Evolutionary conservation across 2,329 filamentous ascomycete genomes (phyloP).

Genomic region (Fusarium lyarnte): DNA sequence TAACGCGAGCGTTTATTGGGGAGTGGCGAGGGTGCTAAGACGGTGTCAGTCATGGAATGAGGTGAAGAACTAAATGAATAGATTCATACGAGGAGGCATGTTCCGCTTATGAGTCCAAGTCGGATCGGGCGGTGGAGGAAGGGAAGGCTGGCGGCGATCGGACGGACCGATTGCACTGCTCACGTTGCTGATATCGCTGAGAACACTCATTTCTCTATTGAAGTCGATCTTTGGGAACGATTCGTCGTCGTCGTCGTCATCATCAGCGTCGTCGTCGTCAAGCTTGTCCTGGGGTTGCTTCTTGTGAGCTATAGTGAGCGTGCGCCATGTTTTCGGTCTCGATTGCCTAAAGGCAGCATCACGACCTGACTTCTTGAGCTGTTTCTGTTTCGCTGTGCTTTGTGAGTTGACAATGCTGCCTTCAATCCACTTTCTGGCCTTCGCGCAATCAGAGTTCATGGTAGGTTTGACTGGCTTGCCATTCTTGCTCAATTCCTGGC

Average conservation of each 20-base stretch:
- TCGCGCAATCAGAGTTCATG: not conserved
- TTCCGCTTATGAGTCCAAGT: not conserved
- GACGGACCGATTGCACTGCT: not conserved
- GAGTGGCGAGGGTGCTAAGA: not conserved
- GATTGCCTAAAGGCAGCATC: no score
- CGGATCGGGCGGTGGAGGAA: not conserved
- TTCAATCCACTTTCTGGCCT: not conserved
- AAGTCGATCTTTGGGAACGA: not conserved
- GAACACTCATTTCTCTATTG: not conserved
- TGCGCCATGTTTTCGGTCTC: not conserved
- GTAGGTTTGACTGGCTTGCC: not conserved
- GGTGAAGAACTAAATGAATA: not conserved
- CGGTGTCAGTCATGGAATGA: not conserved
- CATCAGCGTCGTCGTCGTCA: not conserved
- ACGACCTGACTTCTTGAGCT: not conserved
- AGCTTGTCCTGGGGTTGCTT: not conserved
- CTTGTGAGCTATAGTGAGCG: not conserved
- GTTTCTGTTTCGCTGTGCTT: not conserved
- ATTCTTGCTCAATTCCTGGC: not conserved
- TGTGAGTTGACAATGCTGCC: not conserved
- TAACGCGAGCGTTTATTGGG: not conserved
- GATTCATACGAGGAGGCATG: not conserved
- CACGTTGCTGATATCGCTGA: not conserved
- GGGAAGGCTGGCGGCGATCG: not conserved
- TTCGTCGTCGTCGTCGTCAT: not conserved